Base-by-base conservation (phyloP, 768 basidiomycete genomes). In the Agaricus blazei region DNA sequence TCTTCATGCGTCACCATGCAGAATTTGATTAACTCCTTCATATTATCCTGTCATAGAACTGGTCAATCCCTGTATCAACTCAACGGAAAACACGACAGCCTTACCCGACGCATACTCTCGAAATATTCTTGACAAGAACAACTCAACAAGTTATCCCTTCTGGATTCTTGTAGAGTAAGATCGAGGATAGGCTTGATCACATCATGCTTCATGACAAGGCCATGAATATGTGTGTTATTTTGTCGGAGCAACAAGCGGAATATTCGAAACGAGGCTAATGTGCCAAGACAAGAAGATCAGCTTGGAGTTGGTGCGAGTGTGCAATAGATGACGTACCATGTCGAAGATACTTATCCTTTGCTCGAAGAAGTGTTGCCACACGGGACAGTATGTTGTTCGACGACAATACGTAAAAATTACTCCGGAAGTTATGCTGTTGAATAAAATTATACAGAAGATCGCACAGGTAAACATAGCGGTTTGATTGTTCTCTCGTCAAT, bases 101-200 rank as follows among this genome's bases (percentile, higher is more conserved):
- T 59, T 59, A 95, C 94, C 73, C 84, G 81, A 52, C 93, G 85
- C 69, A 98, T 89, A 61, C 83, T 80, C 63, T 99, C 97, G 63
- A 98, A 94, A 59, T 90, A 89, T 68, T 98, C 97, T 68, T 97
- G 88, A 75, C 93, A 98, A 38, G 94, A 92, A 63, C 93, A 94
- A 63, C 88, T 90, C 52, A 99, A 75, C 58, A 99, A 78, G 71
- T 95, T 99, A 68, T 99, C 97, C 56, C 91, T 79, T 51, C 79
- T 75, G 34, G 89, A 88, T 70, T 97, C 95, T 58, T 82, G 81
- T 28, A 87, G 65, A n/a, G 92, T 87, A 57, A 97, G 73, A 58
- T 92, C 87, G 54, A 98, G 73, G 52, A 98, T 83, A 2, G 93
- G 89, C 60, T 83, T 80, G 60, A 98, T 72, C 27, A 94, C 74